These are phyloP conservation scores for Penicillium sp. DNA, from an alignment of 2,329 filamentous ascomycete genomes.

Conservation along the genomic window DNA sequence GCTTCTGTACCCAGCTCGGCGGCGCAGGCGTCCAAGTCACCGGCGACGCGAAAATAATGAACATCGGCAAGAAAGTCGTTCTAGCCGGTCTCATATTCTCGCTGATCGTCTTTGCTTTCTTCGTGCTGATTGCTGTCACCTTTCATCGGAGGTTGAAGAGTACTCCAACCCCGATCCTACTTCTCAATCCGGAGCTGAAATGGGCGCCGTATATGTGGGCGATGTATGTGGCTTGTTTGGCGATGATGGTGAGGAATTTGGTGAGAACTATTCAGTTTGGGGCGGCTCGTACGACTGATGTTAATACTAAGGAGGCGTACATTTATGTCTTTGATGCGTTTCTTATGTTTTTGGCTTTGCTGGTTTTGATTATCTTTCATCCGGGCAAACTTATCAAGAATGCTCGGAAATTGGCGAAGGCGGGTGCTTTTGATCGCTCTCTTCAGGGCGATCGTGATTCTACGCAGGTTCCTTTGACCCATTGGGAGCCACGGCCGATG, in stretches of 20 bases:
- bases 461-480: constrained; percentile 21
- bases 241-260: constrained; percentile 34
- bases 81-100: constrained; percentile 35
- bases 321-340: constrained; percentile 40
- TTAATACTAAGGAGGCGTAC: constrained; percentile 32
- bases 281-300: constrained; percentile 7
- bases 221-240: constrained; percentile 30
- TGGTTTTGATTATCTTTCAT: constrained; percentile 29
- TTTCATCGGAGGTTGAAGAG: constrained; percentile 29
- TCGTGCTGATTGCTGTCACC: constrained; percentile 27
- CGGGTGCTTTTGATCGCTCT: constrained; percentile 11
- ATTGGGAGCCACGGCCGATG: constrained; percentile 11
- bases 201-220: constrained; percentile 35
- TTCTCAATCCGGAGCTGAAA: constrained; percentile 14
- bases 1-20: constrained; percentile 38
- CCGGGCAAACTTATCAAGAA: constrained; percentile 28
- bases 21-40: constrained; percentile 36
- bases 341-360: constrained; percentile 30
- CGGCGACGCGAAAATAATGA: constrained; percentile 21
- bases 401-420: constrained; percentile 17
- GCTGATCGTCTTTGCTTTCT: constrained; percentile 33
- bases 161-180: constrained; percentile 21
- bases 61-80: constrained; percentile 29
- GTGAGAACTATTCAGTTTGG: constrained; percentile 36
- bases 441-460: constrained; percentile 7